Base-by-base conservation (phyloP, 805 yeast species). In the Komagataella populi region DNA sequence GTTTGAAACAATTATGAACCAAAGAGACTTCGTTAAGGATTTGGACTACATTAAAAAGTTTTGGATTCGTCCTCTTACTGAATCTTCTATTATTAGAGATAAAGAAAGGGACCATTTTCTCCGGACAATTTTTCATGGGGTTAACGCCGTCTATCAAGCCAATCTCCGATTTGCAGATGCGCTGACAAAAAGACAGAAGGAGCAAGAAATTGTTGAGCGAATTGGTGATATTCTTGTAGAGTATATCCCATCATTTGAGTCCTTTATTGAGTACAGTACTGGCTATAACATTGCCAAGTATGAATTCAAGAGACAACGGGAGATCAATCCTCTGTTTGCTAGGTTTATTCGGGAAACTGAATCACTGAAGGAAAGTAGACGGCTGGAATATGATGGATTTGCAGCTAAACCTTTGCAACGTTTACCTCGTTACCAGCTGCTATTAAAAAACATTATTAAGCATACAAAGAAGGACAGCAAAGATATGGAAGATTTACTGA, bases 341-440 rank as follows among this genome's bases (percentile, higher is more conserved):
- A 72, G 93, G 60, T 93, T 93, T 65, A 87, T 91, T 52, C 96
- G 87, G 61, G 96, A 88, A 52, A 85, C 90, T 4, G 95, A 87
- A 59, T 79, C 87, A 60, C 72, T 84, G 56, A 87, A 87, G 3
- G 96, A 87, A 70, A 79, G 88, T 44, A 77, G 96, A 60, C 87
- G 89, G 67, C 80, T 91, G 54, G 97, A 95, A 66, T 81, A 93
- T 51, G 86, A 91, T 23, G 93, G 98, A 0, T 93, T 89, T 61
- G 73, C 93, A 56, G 87, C 96, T 6, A 95, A 91, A 61, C 97
- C 98, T 50, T 90, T 96, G 2, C 89, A 96, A 14, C 78, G 99
- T 63, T 89, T 96, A 36, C 98, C 97, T 7, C 74, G 98, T 57
- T 93, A 93, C 67, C 96, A 95, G 56, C 70, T 93, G 49, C 72